Base-by-base conservation (phyloP, 257 asterid genomes). In the Cruciata laevipes region DNA sequence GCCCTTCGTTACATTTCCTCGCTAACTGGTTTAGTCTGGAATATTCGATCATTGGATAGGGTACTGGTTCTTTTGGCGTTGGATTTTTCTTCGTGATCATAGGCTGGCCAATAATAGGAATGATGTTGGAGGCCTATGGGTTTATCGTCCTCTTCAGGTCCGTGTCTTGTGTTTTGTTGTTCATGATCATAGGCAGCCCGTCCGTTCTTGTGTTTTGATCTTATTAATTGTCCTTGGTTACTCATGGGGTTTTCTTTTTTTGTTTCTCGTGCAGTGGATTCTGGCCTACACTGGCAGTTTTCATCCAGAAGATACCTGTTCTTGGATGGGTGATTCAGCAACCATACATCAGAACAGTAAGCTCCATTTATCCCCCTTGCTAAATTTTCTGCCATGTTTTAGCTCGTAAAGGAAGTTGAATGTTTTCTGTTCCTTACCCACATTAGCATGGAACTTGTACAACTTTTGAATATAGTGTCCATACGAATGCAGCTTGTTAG, bases 211-310 rank as follows among this genome's bases (percentile, higher is more conserved):
- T 9, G 25, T 35, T 31, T 12, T 59, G 20, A 42, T 74, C 51
- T n/a, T 68, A 31, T 77, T 49, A 61, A 42, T 20, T 52, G 68
- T 56, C 53, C 14, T 58, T 53, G 56, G 67, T 59, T 76, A 42
- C 70, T 69, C 37, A 73, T 69, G 56, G 37, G 71, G 63, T 65
- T 25, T 42, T 62, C 51, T 65, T 24, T 13, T 16, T 47, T 17
- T 17, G 7, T 47, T 47, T 17, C 16, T 17, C 55, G 55, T 80
- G 86, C 96, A 93, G 99, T 83, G 99, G 99, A 30, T 93, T 93
- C 84, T 93, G 97, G 99, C 99, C 99, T 9, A 90, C 97, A 53
- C 79, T 90, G 76, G 83, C 94, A 71, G 99, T 93, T 68, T 93
- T 90, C 61, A 79, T 93, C 81, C 97, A 90, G 73, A 93, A 85